These are phyloP conservation scores for Hypoxylon sp. DNA, from an alignment of 2,329 filamentous ascomycete species.

Conservation along the genomic window DNA sequence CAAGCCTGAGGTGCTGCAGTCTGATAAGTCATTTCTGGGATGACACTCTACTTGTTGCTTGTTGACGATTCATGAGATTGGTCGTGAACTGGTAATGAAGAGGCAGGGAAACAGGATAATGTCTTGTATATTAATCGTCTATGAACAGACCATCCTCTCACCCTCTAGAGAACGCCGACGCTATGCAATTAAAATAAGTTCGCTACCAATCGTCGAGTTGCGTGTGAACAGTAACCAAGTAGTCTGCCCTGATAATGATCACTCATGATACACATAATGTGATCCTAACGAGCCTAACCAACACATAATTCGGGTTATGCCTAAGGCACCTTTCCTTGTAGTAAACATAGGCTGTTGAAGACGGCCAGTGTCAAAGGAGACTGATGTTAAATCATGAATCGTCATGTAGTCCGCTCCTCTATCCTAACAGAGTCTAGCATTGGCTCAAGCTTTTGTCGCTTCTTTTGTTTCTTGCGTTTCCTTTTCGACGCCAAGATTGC, in stretches of 20 bases:
- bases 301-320: not conserved
- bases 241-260: constrained; percentile 26
- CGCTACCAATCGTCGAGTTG: constrained; percentile 19
- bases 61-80: not conserved
- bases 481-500: constrained; percentile 63
- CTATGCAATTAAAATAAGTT: constrained; percentile 33
- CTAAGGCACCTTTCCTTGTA: not conserved
- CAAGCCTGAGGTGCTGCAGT: not conserved
- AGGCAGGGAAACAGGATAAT: constrained; percentile 3
- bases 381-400: constrained; percentile 18
- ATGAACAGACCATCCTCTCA: constrained; percentile 10
- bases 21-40: not conserved
- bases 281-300: not conserved
- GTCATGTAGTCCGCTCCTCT: constrained; percentile 2
- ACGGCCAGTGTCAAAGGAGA: constrained; percentile 1
- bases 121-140: constrained; percentile 37
- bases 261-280: constrained; percentile 3
- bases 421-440: not conserved
- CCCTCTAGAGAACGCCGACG: constrained; percentile 35
- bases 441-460: constrained; percentile 4
- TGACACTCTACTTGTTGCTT: not conserved
- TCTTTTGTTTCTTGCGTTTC: constrained; percentile 50
- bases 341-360: constrained; percentile 15
- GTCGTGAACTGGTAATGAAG: not conserved
- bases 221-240: constrained; percentile 16